A percentile compares a stretch with the other conserved stretches of the same genome.
phyloP scores from a whole-genome alignment of 805 yeast genomes.

The Yueomyces sp. region DNA sequence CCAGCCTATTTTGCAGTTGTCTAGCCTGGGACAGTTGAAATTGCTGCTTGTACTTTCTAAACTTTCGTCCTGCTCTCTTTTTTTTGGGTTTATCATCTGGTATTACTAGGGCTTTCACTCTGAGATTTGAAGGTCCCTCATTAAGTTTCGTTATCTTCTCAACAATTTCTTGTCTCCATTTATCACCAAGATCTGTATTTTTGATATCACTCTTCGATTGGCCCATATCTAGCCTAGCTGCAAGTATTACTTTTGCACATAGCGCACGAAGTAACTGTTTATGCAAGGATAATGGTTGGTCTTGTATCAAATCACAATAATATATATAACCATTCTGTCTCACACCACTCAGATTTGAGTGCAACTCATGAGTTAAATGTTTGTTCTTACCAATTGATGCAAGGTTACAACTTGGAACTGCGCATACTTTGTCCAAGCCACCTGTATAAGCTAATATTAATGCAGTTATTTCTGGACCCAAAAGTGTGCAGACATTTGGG shows the following conservation, averaged over 20 bases:
- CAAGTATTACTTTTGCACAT: constrained; percentile 66
- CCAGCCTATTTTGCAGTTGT: constrained; percentile 73
- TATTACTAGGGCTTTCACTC: constrained; percentile 55
- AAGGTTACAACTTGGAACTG: constrained; percentile 71
- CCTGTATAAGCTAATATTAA: constrained; percentile 59
- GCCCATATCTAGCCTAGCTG: constrained; percentile 69
- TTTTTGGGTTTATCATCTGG: constrained; percentile 70
- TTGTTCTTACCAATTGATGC: constrained; percentile 55
- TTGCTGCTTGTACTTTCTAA: constrained; percentile 69
- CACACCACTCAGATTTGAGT: constrained; percentile 27
- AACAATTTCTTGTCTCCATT: constrained; percentile 47
- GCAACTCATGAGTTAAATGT: constrained; percentile 23
- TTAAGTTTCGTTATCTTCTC: constrained; percentile 56
- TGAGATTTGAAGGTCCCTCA: constrained; percentile 62
- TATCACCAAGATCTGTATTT: constrained; percentile 33
- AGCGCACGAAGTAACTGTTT: constrained; percentile 65
- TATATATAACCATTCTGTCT: constrained; percentile 61
- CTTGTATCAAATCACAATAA: constrained; percentile 43
- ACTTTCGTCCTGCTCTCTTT: constrained; percentile 74
- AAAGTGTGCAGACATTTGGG: constrained; percentile 63
- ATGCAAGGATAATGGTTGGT: constrained; percentile 42
- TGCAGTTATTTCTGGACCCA: constrained; percentile 64
- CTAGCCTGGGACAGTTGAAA: constrained; percentile 70
- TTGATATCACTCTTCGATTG: constrained; percentile 30
- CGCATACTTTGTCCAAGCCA: constrained; percentile 50